Evolutionary conservation across 139 green algal genomes (phyloP), one percentile per base, ranked within the genome.

Genomic region (Chlorella sp.): DNA sequence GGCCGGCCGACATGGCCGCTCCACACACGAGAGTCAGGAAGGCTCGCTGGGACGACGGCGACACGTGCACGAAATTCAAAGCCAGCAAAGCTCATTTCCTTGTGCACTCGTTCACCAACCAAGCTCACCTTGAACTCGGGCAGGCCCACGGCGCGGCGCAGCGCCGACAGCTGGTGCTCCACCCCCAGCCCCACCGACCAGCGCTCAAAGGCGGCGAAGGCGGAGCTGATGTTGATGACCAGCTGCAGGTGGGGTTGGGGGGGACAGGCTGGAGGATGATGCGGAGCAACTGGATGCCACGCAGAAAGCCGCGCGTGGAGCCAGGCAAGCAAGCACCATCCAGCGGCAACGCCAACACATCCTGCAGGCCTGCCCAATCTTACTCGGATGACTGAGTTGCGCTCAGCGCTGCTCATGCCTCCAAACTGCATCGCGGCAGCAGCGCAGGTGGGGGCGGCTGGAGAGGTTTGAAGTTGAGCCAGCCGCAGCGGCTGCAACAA

Each of bases 151-250:
- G 81, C 81, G 2, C 54, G 70, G 24, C 79, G 73, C 73, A 91
- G 86, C 68, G 58, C 68, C 26, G 84, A 73, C 20, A 92, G 82
- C 86, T 92, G 89, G n/a, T 77, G 77, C 86, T 92, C 89, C 38
- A 92, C 84, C 65, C 89, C 89, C 73, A 92, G 82, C 30, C 89
- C 89, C 56, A 91, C 89, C 7, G 85, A 90, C 89, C 89, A 92
- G 13, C 89, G 77, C 73, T 89, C 36, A 60, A 92, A 92, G 38
- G 76, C 67, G 56, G 56, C 36, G 38, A 81, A 75, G 72, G 88
- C 88, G 73, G 89, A 76, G 16, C 72, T 88, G 75, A 92, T 82
- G 78, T 89, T 92, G 41, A 89, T 46, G 28, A 89, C 81, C 26
- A 91, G 82, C 88, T 91, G 77, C 77, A 82, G 24, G 0, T 17